Evolutionary conservation across 164 flowering plant species (phyloP).

Genomic region (Aristolochia fimbriata): DNA sequence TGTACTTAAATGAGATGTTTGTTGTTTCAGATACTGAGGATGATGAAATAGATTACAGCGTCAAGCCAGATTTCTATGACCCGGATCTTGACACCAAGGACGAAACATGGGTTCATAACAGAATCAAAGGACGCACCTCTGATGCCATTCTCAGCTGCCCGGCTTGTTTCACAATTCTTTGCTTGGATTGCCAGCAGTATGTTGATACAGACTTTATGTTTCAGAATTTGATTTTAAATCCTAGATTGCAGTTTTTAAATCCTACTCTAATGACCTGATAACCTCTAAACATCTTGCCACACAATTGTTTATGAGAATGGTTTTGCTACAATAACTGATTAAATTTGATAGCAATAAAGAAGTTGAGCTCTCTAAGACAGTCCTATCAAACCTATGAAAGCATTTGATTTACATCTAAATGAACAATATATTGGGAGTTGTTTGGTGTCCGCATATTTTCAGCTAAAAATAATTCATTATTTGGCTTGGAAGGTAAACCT

Average conservation of each 20-base stretch:
- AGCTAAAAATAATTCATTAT: too few relatives aligned
- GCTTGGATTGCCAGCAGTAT: constrained; percentile 80
- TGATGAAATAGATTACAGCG: constrained; percentile 72
- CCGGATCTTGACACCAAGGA: constrained; percentile 58
- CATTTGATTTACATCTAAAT: too few relatives aligned
- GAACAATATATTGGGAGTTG: too few relatives aligned
- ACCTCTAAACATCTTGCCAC: background rate
- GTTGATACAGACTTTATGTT: background rate
- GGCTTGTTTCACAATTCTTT: constrained; percentile 83
- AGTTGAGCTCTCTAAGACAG: too few relatives aligned
- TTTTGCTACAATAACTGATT: too few relatives aligned
- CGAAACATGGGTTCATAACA: constrained; percentile 57
- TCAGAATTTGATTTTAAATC: background rate
- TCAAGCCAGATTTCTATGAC: constrained; percentile 76
- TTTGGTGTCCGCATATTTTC: too few relatives aligned
- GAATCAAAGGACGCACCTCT: constrained; percentile 42
- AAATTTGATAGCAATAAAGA: too few relatives aligned
- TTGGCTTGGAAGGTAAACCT: too few relatives aligned
- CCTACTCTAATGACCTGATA: background rate
- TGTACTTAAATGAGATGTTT: background rate
- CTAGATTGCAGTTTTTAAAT: too few relatives aligned
- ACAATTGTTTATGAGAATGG: too few relatives aligned
- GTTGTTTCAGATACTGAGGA: constrained; percentile 55
- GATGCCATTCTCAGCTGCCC: constrained; percentile 91
- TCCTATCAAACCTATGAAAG: too few relatives aligned